Evolutionary conservation across 169 alveolate species (phyloP).

Genomic region (Plasmodium ovale): DNA sequence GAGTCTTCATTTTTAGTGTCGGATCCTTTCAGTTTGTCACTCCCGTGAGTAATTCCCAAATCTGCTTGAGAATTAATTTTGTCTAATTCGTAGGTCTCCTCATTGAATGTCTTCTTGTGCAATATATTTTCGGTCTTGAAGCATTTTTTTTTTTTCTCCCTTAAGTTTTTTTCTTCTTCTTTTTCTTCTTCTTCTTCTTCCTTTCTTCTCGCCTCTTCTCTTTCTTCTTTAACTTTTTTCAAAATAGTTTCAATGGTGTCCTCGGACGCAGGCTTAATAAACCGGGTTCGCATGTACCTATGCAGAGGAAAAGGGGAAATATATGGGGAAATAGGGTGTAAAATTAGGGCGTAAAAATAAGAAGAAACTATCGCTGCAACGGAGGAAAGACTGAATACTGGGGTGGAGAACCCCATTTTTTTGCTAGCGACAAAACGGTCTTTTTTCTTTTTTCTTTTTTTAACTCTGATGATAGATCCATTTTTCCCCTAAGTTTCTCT

Average conservation of each 20-base stretch:
- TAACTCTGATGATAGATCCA: constrained; percentile 72
- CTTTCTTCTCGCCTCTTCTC: constrained; percentile 23
- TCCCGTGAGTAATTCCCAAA: constrained; percentile 18
- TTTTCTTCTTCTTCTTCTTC: constrained; percentile 28
- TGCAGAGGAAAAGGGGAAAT: neutral
- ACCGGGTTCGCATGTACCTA: constrained; percentile 65
- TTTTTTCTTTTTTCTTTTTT: constrained; percentile 17
- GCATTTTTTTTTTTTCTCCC: constrained; percentile 24
- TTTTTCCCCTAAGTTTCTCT: constrained; percentile 38
- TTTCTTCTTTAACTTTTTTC: constrained; percentile 56
- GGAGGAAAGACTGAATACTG: neutral
- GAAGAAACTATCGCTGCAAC: too few relatives aligned
- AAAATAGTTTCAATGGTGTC: constrained; percentile 12
- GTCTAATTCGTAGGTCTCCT: constrained; percentile 52
- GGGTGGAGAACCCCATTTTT: neutral
- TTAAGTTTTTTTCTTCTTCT: constrained; percentile 16
- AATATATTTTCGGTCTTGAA: constrained; percentile 30
- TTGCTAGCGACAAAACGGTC: too few relatives aligned
- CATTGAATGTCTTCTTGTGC: constrained; percentile 39
- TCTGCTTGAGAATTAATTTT: constrained; percentile 38
- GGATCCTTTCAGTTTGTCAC: neutral
- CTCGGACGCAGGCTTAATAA: constrained; percentile 40
- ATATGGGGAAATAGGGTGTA: neutral
- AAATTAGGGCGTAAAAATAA: too few relatives aligned
- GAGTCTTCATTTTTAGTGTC: constrained; percentile 31